Base-by-base conservation (phyloP, 176 grass and related monocot genomes). In the Typha latifolia region DNA sequence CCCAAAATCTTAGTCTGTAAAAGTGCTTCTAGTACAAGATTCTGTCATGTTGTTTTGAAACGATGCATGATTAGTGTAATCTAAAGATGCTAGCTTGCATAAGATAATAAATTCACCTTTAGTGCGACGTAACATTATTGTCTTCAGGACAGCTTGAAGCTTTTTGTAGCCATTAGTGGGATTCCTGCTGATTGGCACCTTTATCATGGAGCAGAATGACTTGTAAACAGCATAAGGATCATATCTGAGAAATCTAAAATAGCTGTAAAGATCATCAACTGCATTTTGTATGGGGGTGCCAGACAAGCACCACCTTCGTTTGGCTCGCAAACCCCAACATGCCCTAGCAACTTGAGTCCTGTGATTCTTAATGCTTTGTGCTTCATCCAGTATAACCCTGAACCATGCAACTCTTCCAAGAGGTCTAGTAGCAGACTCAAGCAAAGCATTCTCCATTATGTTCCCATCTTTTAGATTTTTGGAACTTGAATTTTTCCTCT, bases 281-380 rank as follows among this genome's bases (percentile, higher is more conserved):
- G 95, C 83, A 79, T 99, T 99, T 74, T 99, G 95, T 82, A 99
- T 99, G 49, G 95, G 95, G 12, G 94, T 99, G 31, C 95, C 95
- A 61, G 95, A 99, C 71, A 99, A 99, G 73, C 95, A 99, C 95
- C 95, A 99, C 72, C 95, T 99, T 82, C 95, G 85, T 84, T 99
- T 99, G 29, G 95, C 95, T 67, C 89, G 78, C 74, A 99, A 66
- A 82, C 86, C 86, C 89, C 95, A 99, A 69, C 95, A 99, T 67
- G 95, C 86, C 55, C 95, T 90, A 31, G 95, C 89, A 75, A 99
- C 95, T 49, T 90, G 84, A 62, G 95, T 99, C 66, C 95, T 82
- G 74, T 93, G 81, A 81, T 99, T 99, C 68, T 99, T 99, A 69
- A 99, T 99, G 69, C 95, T 99, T 75, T 99, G 95, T 56, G 95